These are phyloP conservation scores for Marchantia paleacea DNA, from an alignment of 225 moss, liverwort and hornwort species.

Conservation along the genomic window DNA sequence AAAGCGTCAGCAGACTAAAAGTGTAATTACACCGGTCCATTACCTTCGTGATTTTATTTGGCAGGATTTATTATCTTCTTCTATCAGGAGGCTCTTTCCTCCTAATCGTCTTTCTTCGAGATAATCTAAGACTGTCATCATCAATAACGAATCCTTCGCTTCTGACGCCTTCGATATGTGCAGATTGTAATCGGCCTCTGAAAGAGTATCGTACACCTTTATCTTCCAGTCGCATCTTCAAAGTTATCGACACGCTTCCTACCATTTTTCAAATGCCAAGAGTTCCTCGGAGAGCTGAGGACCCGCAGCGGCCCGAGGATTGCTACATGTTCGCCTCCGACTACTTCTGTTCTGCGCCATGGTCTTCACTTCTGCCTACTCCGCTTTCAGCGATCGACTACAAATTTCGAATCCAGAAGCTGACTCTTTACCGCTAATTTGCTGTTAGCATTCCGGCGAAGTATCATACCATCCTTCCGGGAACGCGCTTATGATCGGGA, in stretches of 20 bases:
- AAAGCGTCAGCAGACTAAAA: background rate
- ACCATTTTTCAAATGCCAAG: conserved; percentile 67
- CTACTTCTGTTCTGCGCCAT: conserved; percentile 28
- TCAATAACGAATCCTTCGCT: conserved; percentile 83
- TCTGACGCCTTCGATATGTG: conserved; percentile 74
- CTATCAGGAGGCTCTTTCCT: conserved; percentile 58
- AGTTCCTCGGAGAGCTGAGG: conserved; percentile 84
- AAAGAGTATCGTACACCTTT: conserved; percentile 78
- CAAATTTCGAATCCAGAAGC: no score
- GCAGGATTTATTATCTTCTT: conserved; percentile 50
- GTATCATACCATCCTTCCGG: background rate
- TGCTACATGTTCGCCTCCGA: conserved; percentile 34
- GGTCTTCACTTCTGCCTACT: background rate
- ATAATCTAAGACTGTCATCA: conserved; percentile 88
- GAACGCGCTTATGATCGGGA: background rate
- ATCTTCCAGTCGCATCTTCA: conserved; percentile 79
- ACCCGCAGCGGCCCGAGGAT: conserved; percentile 48
- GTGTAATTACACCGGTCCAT: background rate
- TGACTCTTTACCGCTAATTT: background rate
- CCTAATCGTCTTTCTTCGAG: conserved; percentile 86
- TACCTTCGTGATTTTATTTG: conserved; percentile 63
- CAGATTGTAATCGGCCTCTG: conserved; percentile 85
- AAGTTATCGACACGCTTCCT: conserved; percentile 77
- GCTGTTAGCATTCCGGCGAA: background rate
- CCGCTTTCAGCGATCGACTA: no score